Conservation (phyloP, 306 rosid genomes). For the Quercus mongolica region DNA sequence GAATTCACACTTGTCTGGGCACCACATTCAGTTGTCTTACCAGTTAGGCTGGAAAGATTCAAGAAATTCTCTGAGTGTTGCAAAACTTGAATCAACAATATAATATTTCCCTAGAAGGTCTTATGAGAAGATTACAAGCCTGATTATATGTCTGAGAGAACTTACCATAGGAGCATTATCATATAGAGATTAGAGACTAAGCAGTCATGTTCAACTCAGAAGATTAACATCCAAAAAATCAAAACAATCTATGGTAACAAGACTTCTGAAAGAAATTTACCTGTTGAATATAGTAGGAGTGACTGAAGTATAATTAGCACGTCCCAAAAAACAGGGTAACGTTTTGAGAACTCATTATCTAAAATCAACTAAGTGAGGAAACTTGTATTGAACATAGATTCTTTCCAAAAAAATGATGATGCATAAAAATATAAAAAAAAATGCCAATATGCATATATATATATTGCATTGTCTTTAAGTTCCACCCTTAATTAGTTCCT, state of each 20-base stretch:
- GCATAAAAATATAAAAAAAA: not conserved
- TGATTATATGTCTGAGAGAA: not conserved
- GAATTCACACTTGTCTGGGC: not conserved
- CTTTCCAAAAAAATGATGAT: not conserved
- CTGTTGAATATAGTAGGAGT: not conserved
- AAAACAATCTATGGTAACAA: not conserved
- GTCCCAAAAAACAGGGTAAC: not conserved
- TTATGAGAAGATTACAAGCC: not conserved
- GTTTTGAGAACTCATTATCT: not conserved
- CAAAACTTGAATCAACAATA: too few relatives aligned
- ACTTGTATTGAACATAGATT: not conserved
- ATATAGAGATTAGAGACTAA: not conserved
- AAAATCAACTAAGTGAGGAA: not conserved
- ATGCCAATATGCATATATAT: slow-evolving; percentile 2
- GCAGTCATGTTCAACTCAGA: not conserved
- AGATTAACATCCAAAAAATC: slow-evolving; percentile 22
- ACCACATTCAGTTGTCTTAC: too few relatives aligned
- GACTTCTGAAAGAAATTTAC: not conserved
- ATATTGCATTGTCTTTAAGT: slow-evolving; percentile 1
- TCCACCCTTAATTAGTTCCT: slow-evolving; percentile 14
- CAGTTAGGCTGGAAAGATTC: too few relatives aligned
- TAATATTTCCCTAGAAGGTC: too few relatives aligned
- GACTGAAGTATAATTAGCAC: not conserved
- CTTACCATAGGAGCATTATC: not conserved
- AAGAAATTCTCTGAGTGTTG: too few relatives aligned